Evolutionary conservation across 1,139 yeast genomes (phyloP).

Genomic region (Yamadazyma mexicana): DNA sequence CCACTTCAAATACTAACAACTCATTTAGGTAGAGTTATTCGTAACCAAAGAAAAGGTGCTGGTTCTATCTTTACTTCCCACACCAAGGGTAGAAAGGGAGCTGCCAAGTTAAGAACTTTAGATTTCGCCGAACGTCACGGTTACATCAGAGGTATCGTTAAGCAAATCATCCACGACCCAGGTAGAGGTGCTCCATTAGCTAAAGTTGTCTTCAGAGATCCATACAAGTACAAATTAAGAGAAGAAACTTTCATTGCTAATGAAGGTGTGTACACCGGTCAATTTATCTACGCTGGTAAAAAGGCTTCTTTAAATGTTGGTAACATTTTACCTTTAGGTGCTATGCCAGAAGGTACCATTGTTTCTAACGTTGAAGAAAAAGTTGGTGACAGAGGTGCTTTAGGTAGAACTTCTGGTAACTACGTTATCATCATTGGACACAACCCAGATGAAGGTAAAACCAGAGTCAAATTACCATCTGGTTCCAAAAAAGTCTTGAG

Average conservation of each 20-base stretch:
- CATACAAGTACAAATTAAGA: conserved; percentile 97
- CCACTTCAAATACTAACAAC: not conserved
- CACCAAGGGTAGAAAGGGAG: conserved; percentile 99
- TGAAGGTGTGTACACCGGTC: conserved; percentile 99
- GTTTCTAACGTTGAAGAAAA: conserved; percentile 98
- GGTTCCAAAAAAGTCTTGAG: conserved; percentile 97
- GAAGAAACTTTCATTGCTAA: conserved; percentile 99
- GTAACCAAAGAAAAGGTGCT: conserved; percentile 99
- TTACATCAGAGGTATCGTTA: conserved; percentile 98
- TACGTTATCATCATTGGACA: conserved; percentile 98
- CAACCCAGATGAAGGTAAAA: conserved; percentile 98
- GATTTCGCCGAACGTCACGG: conserved; percentile 99
- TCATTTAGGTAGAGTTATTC: conserved; percentile 94
- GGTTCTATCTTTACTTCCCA: conserved; percentile 99
- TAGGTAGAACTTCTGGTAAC: conserved; percentile 99
- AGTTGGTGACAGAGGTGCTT: conserved; percentile 99
- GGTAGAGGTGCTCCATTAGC: conserved; percentile 99
- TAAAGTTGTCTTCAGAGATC: conserved; percentile 98
- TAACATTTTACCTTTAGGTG: conserved; percentile 94
- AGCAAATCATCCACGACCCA: conserved; percentile 98
- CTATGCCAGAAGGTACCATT: conserved; percentile 99
- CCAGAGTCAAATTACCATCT: conserved; percentile 98
- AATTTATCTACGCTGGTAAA: conserved; percentile 98
- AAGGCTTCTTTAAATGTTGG: conserved; percentile 97
- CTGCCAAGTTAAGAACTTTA: conserved; percentile 99